These are phyloP conservation scores for Solanum hybrid DNA, from an alignment of 305 asterid genomes.

Conservation along the genomic window DNA sequence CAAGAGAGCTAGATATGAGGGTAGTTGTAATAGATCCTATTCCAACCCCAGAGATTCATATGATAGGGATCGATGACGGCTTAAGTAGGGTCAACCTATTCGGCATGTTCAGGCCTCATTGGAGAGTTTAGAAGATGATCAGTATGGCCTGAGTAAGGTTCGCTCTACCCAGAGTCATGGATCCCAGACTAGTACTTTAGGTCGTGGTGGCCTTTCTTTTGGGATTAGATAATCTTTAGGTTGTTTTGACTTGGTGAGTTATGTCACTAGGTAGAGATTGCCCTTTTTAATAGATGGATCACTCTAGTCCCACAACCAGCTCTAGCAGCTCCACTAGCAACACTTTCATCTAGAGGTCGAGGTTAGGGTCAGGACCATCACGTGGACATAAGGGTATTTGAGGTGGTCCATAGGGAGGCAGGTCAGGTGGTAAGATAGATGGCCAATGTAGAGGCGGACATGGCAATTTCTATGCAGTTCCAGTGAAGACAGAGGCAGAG, in stretches of 20 bases:
- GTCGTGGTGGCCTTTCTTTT: background rate
- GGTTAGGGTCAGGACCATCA: background rate
- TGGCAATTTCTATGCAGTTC: background rate
- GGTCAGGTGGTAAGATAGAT: background rate
- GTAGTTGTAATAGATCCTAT: background rate
- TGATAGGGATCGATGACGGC: background rate
- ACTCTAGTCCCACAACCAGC: no score
- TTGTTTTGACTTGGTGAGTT: no score
- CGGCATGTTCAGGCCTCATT: background rate
- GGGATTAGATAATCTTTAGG: background rate
- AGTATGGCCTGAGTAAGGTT: background rate
- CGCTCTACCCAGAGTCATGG: background rate
- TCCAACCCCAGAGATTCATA: background rate
- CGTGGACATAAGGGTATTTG: background rate
- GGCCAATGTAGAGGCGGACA: background rate
- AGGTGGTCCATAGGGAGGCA: background rate
- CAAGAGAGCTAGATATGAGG: background rate
- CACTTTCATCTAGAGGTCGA: background rate
- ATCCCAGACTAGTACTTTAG: background rate
- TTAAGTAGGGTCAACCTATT: no score
- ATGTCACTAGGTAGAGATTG: no score
- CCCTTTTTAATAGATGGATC: no score
- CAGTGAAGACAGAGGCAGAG: background rate
- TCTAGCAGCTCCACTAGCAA: no score
- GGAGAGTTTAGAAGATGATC: background rate